phyloP scores from a whole-genome alignment of 192 early-diverging fungal genomes.

The Neocallimastix lanati region DNA sequence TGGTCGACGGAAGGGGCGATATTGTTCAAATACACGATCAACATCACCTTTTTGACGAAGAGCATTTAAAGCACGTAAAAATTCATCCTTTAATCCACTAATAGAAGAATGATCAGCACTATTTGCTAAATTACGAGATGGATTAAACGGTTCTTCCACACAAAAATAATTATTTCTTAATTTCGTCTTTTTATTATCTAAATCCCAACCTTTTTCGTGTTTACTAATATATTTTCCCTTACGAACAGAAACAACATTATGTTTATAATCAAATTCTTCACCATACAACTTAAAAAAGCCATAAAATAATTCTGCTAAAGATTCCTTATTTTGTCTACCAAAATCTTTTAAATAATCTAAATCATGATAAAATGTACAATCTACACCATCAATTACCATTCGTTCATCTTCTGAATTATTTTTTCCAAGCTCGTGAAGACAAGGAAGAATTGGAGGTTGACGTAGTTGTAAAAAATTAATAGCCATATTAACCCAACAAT shows the following conservation, averaged over 20 bases:
- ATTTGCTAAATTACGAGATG: slow-evolving; percentile 74
- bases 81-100: slow-evolving; percentile 62
- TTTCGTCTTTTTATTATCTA: slow-evolving; percentile 32
- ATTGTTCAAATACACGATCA: slow-evolving; percentile 30
- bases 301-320: slow-evolving; percentile 59
- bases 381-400: slow-evolving; percentile 14
- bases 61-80: slow-evolving; percentile 45
- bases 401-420: slow-evolving; percentile 1
- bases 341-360: slow-evolving; percentile 42
- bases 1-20: not conserved
- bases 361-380: slow-evolving; percentile 61
- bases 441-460: slow-evolving; percentile 71
- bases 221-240: slow-evolving; percentile 64
- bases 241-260: slow-evolving; percentile 59
- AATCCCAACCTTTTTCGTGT: slow-evolving; percentile 69
- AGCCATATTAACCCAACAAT: slow-evolving; percentile 85
- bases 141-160: slow-evolving; percentile 79
- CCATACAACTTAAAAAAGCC: slow-evolving; percentile 52
- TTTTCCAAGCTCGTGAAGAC: slow-evolving; percentile 45
- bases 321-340: slow-evolving; percentile 50
- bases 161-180: slow-evolving; percentile 38
- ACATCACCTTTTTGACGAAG: slow-evolving; percentile 23
- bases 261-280: slow-evolving; percentile 65
- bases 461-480: slow-evolving; percentile 86
- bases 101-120: slow-evolving; percentile 64